These are phyloP conservation scores for Wickerhamomyces xylosicus DNA, from an alignment of 805 yeast genomes.

Conservation along the genomic window DNA sequence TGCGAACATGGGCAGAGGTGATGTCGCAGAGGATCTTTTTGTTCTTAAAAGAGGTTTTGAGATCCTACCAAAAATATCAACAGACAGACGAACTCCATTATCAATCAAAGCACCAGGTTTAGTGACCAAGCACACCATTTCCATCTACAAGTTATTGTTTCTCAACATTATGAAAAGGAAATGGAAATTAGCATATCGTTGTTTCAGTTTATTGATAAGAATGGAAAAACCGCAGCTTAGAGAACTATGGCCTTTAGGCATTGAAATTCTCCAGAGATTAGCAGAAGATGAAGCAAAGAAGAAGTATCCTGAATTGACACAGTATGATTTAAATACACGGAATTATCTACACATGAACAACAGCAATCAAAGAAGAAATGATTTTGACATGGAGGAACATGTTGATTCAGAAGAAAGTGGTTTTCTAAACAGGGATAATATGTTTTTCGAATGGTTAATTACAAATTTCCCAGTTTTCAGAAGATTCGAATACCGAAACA, in stretches of 20 bases:
- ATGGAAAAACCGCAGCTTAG: conserved; percentile 41
- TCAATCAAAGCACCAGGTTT: conserved; percentile 1
- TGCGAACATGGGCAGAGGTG: neutral
- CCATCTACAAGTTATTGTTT: conserved; percentile 26
- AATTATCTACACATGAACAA: neutral
- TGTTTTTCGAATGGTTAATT: conserved; percentile 15
- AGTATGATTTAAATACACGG: neutral
- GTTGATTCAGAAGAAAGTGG: neutral
- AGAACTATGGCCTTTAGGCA: conserved; percentile 54
- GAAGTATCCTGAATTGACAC: conserved; percentile 1
- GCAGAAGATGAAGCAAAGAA: conserved; percentile 8
- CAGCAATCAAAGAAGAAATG: too few relatives aligned
- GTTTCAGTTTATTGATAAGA: conserved; percentile 39
- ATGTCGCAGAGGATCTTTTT: neutral
- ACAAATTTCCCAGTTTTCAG: conserved; percentile 4
- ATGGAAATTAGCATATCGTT: conserved; percentile 47
- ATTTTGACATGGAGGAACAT: neutral
- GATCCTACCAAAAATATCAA: conserved; percentile 5
- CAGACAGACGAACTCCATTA: neutral
- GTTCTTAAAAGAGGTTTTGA: conserved; percentile 7
- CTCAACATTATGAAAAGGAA: conserved; percentile 33
- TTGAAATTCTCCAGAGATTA: conserved; percentile 33
- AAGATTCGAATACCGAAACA: neutral
- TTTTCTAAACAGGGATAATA: conserved; percentile 13
- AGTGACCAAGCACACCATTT: conserved; percentile 4